Base-by-base conservation (phyloP, 768 basidiomycete species). In the Mycena pura region DNA sequence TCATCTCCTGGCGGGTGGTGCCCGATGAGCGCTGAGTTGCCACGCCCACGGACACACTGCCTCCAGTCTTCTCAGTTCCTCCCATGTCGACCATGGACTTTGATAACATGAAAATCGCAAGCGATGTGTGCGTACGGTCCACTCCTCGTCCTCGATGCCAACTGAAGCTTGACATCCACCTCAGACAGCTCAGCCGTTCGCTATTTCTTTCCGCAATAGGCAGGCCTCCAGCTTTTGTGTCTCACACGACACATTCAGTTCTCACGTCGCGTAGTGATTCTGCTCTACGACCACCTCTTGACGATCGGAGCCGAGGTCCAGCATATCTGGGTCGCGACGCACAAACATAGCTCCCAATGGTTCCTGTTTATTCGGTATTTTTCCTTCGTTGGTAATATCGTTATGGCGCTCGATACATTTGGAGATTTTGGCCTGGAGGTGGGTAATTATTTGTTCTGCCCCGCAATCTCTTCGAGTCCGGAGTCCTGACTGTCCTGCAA, bases 211-310 rank as follows among this genome's bases (percentile, higher is more conserved):
- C 22, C 5, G 50, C 38, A 7, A 52, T 52, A 11, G 50, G 50
- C 40, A 27, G 3, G 50, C 25, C 29, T 15, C 48, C 24, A 22
- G 5, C 28, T 27, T 27, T 28, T n/a, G 13, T 7, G 38, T 17
- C 13, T n/a, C 22, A 19, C 7, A 5, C n/a, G n/a, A n/a, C n/a
- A n/a, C n/a, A n/a, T n/a, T 3, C 24, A 1, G 27, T 7, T n/a
- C 38, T n/a, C 10, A 40, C 17, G 5, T 7, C 27, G 2, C 17
- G 11, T 25, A 53, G 51, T 53, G 25, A 53, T 53, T 13, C 10
- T 53, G 28, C 11, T 32, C 51, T 53, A 53, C 51, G 51, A 53
- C 27, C 51, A 53, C 28, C 25, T 53, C n/a, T 13, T 53, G 19
- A 53, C 39, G 10, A 5, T 53, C 5, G 51, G 51, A 19, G 3